Conservation (phyloP, 1,139 yeast genomes). For the Yamadazyma spencermartinsiae region DNA sequence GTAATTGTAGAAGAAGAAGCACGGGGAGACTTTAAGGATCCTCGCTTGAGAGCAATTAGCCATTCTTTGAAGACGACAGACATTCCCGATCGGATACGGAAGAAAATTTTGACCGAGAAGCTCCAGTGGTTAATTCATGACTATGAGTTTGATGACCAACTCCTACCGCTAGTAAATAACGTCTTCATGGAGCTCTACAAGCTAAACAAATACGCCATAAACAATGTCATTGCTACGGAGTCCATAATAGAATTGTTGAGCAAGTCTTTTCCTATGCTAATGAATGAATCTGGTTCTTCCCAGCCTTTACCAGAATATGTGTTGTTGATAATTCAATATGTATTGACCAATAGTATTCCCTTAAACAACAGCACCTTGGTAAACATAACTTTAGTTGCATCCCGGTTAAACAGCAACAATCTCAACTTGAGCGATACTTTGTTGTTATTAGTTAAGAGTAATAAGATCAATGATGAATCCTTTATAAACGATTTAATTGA, state of each 20-base stretch:
- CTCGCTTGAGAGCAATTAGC: constrained; percentile 15
- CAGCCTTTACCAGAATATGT: constrained; percentile 28
- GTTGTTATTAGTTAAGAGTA: constrained; percentile 13
- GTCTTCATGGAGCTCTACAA: constrained; percentile 16
- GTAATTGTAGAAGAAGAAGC: constrained; percentile 1
- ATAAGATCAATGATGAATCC: constrained; percentile 15
- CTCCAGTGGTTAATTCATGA: constrained; percentile 17
- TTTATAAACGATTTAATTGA: constrained; percentile 25
- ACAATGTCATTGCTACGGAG: not conserved
- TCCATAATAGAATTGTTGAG: constrained; percentile 8
- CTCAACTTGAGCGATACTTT: constrained; percentile 12
- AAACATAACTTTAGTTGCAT: constrained; percentile 19
- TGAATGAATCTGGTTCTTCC: constrained; percentile 10
- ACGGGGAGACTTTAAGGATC: not conserved
- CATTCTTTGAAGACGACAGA: constrained; percentile 32
- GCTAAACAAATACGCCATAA: constrained; percentile 5
- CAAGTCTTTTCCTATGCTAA: constrained; percentile 9
- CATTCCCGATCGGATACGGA: constrained; percentile 20
- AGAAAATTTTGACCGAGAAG: constrained; percentile 18
- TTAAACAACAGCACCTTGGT: constrained; percentile 11
- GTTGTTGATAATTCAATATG: constrained; percentile 21
- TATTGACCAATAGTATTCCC: constrained; percentile 5
- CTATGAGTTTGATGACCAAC: constrained; percentile 4
- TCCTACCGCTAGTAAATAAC: constrained; percentile 10
- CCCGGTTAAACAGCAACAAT: constrained; percentile 13